Evolutionary conservation across 1,284 basidiomycete genomes (phyloP), one percentile per base, ranked within the genome.

Genomic region (Porogramme epimiltina): DNA sequence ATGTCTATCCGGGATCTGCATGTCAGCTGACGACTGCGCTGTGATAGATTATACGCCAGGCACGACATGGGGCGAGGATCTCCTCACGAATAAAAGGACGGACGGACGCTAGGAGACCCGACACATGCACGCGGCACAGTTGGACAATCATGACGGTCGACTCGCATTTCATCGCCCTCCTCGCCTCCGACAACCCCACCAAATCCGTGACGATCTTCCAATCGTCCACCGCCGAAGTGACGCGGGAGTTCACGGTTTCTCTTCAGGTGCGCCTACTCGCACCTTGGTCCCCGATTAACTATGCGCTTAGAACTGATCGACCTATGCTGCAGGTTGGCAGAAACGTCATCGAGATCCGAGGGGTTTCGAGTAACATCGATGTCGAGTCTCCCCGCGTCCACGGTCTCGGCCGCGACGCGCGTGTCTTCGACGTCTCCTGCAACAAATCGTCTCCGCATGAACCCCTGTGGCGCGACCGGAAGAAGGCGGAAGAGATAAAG

Each of bases 401-500:
- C 40, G 78, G 76, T 3, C 66, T 80, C 15, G 73, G 70, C 18
- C 65, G 53, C 0, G 51, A 72, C 26, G 73, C 75, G 5, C 75
- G 76, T 50, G 67, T 84, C 16, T 73, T 74, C 49, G 79, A 80
- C 62, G 73, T 81, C 22, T 73, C 76, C 6, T 79, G 73, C 62
- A n/a, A n/a, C 74, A 70, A 20, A 55, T 56, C 54, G 49, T 45
- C 60, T 49, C 57, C 19, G 52, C 59, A 28, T 11, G 26, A 4
- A 37, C 18, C 13, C 33, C 37, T n/a, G n/a, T 3, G 16, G 37
- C 3, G 18, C 31, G 56, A 20, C 59, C 51, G 45, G 65, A 22
- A 18, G 40, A 45, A 36, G 28, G 56, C 51, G 4, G 28, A 61
- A 10, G 74, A 74, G 55, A 51, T 63, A 16, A 66, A 76, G 20